phyloP scores from a whole-genome alignment of 2,329 filamentous ascomycete species.

The Ilyonectria mors-panacis region DNA sequence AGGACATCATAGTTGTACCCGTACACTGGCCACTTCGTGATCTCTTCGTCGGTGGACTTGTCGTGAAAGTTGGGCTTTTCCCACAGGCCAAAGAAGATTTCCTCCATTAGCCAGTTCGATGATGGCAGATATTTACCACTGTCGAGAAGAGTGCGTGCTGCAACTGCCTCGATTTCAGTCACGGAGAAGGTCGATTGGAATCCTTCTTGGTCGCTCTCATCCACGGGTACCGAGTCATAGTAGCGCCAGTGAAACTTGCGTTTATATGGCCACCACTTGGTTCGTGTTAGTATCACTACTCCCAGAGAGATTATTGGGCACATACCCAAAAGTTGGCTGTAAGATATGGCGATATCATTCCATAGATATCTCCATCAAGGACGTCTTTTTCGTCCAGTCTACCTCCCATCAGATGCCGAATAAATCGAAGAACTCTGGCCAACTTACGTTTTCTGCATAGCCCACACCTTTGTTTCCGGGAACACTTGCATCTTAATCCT shows the following conservation, averaged over 20 bases:
- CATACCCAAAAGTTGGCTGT: slow-evolving; percentile 67
- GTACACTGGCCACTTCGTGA: slow-evolving; percentile 64
- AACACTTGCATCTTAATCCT: slow-evolving; percentile 65
- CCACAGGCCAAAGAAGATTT: slow-evolving; percentile 65
- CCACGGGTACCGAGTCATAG: slow-evolving; percentile 62
- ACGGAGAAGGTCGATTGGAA: slow-evolving; percentile 69
- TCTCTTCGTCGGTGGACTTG: slow-evolving; percentile 61
- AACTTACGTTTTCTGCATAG: slow-evolving; percentile 64
- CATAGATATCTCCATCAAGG: slow-evolving; percentile 64
- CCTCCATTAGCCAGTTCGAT: slow-evolving; percentile 65
- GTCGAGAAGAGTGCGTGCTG: slow-evolving; percentile 60
- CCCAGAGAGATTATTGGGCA: not conserved
- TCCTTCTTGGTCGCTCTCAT: slow-evolving; percentile 60
- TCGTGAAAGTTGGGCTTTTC: slow-evolving; percentile 67
- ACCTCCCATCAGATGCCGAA: not conserved
- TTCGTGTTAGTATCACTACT: slow-evolving; percentile 22
- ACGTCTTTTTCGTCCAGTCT: slow-evolving; percentile 64
- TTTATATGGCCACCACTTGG: slow-evolving; percentile 66
- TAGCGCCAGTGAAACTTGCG: slow-evolving; percentile 68
- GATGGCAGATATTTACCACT: slow-evolving; percentile 62
- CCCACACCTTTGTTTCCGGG: slow-evolving; percentile 66
- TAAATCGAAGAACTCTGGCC: not conserved
- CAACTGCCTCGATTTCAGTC: slow-evolving; percentile 58
- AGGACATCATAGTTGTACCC: slow-evolving; percentile 69
- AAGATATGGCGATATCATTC: slow-evolving; percentile 64